Percentiles rank a stretch among this genome's conserved stretches.
Evolutionary conservation across 1,284 basidiomycete species (phyloP).

Genomic region (Chondrostereum purpureum): DNA sequence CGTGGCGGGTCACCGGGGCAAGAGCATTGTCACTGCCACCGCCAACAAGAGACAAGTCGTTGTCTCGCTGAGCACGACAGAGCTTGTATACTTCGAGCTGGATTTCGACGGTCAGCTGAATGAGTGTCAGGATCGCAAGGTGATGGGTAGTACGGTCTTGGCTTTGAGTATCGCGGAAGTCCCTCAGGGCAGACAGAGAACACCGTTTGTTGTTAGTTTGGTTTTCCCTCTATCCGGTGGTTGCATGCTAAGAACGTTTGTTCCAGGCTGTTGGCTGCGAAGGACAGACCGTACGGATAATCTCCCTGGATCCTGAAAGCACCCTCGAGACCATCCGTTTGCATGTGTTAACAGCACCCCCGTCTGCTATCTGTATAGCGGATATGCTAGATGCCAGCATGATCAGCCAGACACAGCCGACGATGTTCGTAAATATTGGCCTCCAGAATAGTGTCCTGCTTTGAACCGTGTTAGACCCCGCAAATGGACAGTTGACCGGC

Average conservation of each 20-base stretch:
- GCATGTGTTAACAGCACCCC: slow-evolving; percentile 93
- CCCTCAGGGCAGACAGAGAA: slow-evolving; percentile 88
- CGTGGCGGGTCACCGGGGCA: slow-evolving; percentile 86
- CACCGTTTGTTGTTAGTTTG: slow-evolving; percentile 73
- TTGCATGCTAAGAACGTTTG: slow-evolving; percentile 1
- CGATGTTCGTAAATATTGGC: slow-evolving; percentile 98
- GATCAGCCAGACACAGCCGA: slow-evolving; percentile 91
- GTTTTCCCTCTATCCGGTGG: not conserved
- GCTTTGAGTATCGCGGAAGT: slow-evolving; percentile 93
- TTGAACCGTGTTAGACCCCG: slow-evolving; percentile 91
- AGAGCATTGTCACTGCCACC: slow-evolving; percentile 84
- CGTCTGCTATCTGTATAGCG: slow-evolving; percentile 93
- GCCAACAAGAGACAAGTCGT: slow-evolving; percentile 96
- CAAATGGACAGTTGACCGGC: slow-evolving; percentile 93
- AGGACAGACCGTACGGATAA: slow-evolving; percentile 96
- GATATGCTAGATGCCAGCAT: slow-evolving; percentile 97
- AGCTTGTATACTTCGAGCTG: slow-evolving; percentile 94
- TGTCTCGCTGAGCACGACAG: slow-evolving; percentile 85
- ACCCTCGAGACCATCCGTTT: slow-evolving; percentile 94
- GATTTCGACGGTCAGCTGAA: slow-evolving; percentile 95
- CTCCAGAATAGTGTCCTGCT: slow-evolving; percentile 93
- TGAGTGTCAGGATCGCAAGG: slow-evolving; percentile 96
- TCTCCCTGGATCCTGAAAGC: slow-evolving; percentile 93
- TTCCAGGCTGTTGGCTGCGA: slow-evolving; percentile 95
- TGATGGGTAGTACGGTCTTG: slow-evolving; percentile 93